Base-by-base conservation (phyloP, 805 yeast genomes). In the Metahyphopichia silvanorum region DNA sequence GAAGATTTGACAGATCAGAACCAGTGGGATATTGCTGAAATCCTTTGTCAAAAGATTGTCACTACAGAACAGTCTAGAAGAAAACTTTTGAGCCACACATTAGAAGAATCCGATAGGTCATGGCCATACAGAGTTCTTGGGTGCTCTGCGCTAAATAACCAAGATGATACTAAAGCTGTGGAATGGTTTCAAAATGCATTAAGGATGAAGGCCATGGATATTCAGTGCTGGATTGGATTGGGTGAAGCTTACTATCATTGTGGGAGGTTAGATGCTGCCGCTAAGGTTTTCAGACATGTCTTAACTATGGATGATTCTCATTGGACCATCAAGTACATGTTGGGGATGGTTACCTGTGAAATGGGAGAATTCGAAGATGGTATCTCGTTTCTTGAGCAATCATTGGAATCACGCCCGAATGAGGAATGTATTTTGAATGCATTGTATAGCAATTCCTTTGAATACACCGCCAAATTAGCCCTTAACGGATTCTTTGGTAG, bases 111-210 rank as follows among this genome's bases (percentile, higher is more conserved):
- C 1, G 71, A 66, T 41, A 49, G 62, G 2, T 70, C 82, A 2
- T 93, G 98, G 98, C 96, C 97, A 1, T 86, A 80, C 51, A 63
- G 96, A 44, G 86, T 86, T 3, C 61, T 93, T 27, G 98, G 97
- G 0, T 77, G 88, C 44, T 74, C 85, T 2, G 69, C 81, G 4
- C 60, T 93, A 38, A 88, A 86, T 49, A 64, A 55, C 17, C 86
- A 80, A 45, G 80, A 82, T 43, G 86, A 78, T 42, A 77, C 76
- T 1, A 79, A 78, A 34, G 95, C 98, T 0, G 82, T 91, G 29
- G 91, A 85, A 55, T 79, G 85, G 76, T 88, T 86, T 51, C 98
- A 93, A 57, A 74, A 79, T 17, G 88, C 96, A 1, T 65, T 93
- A 30, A 71, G 97, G 40, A 63, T 83, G 42, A 65, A 79, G 26